A percentile compares a stretch with the other conserved stretches of the same genome.
These are phyloP conservation scores for Plasmodium adleri DNA, from an alignment of 169 alveolate species.

Conservation along the genomic window DNA sequence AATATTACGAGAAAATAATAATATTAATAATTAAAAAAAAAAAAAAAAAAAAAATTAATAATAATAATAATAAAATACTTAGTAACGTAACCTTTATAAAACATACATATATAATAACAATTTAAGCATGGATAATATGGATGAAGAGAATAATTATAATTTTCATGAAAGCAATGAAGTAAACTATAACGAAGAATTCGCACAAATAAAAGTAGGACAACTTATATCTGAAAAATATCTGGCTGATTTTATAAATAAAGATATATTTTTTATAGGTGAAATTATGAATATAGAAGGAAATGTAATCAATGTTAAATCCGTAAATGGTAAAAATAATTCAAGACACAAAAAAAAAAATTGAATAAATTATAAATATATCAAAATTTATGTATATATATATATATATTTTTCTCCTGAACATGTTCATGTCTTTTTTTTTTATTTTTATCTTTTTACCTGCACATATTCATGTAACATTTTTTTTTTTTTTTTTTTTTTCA, in stretches of 20 bases:
- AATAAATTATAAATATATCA: not conserved
- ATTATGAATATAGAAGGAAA: constrained; percentile 24
- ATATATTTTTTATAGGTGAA: constrained; percentile 67
- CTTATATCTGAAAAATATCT: constrained; percentile 62
- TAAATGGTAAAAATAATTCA: constrained; percentile 36
- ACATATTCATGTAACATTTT: not conserved
- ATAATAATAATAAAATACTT: not conserved
- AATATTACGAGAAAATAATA: not conserved
- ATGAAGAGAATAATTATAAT: constrained; percentile 1
- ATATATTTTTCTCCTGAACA: not conserved
- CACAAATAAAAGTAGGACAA: constrained; percentile 28
- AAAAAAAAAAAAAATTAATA: not conserved
- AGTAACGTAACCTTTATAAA: constrained; percentile 2
- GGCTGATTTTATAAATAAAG: constrained; percentile 49
- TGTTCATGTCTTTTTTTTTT: not conserved
- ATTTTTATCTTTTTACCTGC: not conserved
- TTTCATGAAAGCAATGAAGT: not conserved
- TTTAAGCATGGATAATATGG: not conserved
- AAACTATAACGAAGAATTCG: not conserved
- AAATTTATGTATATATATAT: not conserved
- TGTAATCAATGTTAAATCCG: constrained; percentile 32
- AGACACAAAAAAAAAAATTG: not conserved
- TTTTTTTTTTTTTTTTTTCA: not conserved
- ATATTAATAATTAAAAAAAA: not conserved
- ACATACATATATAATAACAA: not conserved